phyloP scores from a whole-genome alignment of 1,139 yeast genomes.

The Ogataea hybrid region DNA sequence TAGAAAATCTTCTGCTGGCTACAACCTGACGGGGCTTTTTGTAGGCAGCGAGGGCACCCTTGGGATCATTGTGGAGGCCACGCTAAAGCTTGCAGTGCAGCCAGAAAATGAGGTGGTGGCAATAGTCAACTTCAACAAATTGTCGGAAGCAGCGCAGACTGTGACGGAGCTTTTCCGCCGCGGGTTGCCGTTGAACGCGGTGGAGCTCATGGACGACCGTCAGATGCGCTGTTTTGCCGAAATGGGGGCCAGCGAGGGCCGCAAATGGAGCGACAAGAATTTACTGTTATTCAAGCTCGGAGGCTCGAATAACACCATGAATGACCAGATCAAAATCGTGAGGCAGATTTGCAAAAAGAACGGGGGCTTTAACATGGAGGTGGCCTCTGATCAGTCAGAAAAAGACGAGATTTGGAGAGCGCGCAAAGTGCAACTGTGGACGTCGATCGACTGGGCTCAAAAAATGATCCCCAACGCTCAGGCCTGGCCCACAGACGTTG shows the following conservation, averaged over 20 bases:
- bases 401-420: slow-evolving; percentile 41
- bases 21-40: slow-evolving; percentile 58
- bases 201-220: slow-evolving; percentile 60
- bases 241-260: slow-evolving; percentile 48
- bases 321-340: slow-evolving; percentile 23
- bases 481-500: slow-evolving; percentile 56
- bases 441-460: slow-evolving; percentile 36
- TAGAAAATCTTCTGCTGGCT: slow-evolving; percentile 63
- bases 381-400: slow-evolving; percentile 32
- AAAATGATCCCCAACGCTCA: slow-evolving; percentile 42
- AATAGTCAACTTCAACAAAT: slow-evolving; percentile 51
- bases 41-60: slow-evolving; percentile 70
- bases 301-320: slow-evolving; percentile 37
- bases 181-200: slow-evolving; percentile 58
- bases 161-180: slow-evolving; percentile 49
- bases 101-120: slow-evolving; percentile 56
- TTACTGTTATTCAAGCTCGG: slow-evolving; percentile 75
- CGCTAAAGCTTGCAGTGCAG: slow-evolving; percentile 52
- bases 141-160: slow-evolving; percentile 55
- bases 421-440: slow-evolving; percentile 43
- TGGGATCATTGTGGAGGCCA: slow-evolving; percentile 66
- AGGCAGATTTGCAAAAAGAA: slow-evolving; percentile 21
- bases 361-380: slow-evolving; percentile 28
- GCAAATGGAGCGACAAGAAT: slow-evolving; percentile 70
- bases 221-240: slow-evolving; percentile 63